Percentiles rank a stretch among this genome's conserved stretches.
Evolutionary conservation across 768 basidiomycete species (phyloP).

Genomic region (Gautieria morchelliformis): DNA sequence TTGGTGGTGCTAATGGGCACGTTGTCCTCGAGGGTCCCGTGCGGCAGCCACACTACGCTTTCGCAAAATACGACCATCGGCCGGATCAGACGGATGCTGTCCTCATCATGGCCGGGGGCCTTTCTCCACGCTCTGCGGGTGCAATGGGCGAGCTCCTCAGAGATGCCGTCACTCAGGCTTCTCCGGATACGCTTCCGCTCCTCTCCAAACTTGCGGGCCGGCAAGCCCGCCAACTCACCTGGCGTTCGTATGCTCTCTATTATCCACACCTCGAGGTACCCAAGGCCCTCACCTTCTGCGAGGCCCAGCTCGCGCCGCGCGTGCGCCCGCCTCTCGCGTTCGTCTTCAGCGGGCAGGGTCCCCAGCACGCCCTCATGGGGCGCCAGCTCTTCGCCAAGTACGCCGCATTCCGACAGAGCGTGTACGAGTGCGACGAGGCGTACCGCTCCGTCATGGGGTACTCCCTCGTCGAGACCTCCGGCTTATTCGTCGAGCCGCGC

Average conservation of each 20-base stretch:
- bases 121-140: constrained; percentile 25
- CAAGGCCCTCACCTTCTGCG: constrained; percentile 14
- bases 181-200: neutral
- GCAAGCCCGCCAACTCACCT: constrained; percentile 13
- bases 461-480: constrained; percentile 28
- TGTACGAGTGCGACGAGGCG: constrained; percentile 28
- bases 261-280: neutral
- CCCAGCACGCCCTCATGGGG: constrained; percentile 30
- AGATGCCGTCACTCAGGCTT: neutral
- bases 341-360: constrained; percentile 32
- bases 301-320: constrained; percentile 21
- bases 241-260: constrained; percentile 13
- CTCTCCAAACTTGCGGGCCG: constrained; percentile 10
- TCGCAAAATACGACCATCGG: neutral
- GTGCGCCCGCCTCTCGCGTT: constrained; percentile 24
- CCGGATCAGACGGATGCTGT: constrained; percentile 10
- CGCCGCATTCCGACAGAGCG: constrained; percentile 28
- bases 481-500: constrained; percentile 25
- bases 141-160: constrained; percentile 5
- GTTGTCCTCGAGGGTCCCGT: constrained; percentile 24
- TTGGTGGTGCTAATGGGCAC: constrained; percentile 36
- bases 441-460: constrained; percentile 22
- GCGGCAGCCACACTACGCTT: neutral
- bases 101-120: constrained; percentile 26
- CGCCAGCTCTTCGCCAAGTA: constrained; percentile 24